Evolutionary conservation across 2,329 filamentous ascomycete species (phyloP).

Genomic region (Zasmidium citrigriseum): DNA sequence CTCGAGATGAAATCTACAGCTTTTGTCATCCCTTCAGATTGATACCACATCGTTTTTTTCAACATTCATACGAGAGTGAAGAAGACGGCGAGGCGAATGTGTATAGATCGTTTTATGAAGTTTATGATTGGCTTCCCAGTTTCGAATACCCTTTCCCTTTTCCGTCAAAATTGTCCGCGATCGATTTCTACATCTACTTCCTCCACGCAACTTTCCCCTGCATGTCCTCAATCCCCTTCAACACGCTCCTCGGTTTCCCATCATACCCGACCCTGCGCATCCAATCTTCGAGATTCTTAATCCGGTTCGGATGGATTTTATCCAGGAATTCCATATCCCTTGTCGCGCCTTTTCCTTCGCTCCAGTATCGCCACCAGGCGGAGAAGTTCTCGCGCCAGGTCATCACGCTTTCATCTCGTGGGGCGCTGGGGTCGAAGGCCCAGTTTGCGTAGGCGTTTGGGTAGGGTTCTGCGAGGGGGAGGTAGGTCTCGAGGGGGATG

Average conservation of each 20-base stretch:
- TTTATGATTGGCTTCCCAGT: too few species aligned
- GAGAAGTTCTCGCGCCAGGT: background rate
- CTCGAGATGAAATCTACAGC: too few species aligned
- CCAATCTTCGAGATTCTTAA: background rate
- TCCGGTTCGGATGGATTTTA: background rate
- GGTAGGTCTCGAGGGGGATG: background rate
- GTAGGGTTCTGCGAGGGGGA: background rate
- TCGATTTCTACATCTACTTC: too few species aligned
- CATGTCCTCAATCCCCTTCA: background rate
- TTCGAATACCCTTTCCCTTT: too few species aligned
- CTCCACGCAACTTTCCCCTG: too few species aligned
- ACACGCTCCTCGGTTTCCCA: background rate
- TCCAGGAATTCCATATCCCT: background rate
- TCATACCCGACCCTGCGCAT: background rate
- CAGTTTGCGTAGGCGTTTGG: background rate
- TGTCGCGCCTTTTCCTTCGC: background rate
- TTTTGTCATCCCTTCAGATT: too few species aligned
- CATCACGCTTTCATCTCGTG: background rate
- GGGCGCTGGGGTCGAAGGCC: background rate
- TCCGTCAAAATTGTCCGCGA: too few species aligned
- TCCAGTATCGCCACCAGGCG: background rate
- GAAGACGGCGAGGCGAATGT: too few species aligned
- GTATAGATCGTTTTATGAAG: too few species aligned
- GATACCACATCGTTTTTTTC: too few species aligned
- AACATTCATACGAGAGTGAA: too few species aligned